These are phyloP conservation scores for Ascochyta rabiei DNA, from an alignment of 2,329 filamentous ascomycete species.

Conservation along the genomic window DNA sequence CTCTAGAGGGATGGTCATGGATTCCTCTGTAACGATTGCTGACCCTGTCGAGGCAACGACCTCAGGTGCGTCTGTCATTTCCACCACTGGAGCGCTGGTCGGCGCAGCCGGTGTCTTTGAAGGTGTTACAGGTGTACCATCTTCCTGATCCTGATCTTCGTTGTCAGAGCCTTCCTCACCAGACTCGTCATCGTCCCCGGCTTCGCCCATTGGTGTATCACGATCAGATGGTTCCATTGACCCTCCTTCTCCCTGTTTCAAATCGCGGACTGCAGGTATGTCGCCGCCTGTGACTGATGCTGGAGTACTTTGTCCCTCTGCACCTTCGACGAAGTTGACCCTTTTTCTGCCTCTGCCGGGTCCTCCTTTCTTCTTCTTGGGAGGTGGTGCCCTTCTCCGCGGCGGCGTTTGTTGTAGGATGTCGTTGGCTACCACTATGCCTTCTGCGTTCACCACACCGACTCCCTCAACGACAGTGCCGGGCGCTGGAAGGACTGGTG, in stretches of 20 bases:
- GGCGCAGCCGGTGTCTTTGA: conserved; percentile 29
- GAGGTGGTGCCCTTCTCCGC: conserved; percentile 72
- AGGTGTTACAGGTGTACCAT: conserved; percentile 51
- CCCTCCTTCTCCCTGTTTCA: conserved; percentile 49
- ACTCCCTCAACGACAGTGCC: conserved; percentile 65
- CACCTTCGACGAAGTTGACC: conserved; percentile 63
- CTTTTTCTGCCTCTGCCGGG: conserved; percentile 82
- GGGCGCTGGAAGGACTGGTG: conserved; percentile 57
- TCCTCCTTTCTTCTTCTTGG: conserved; percentile 80
- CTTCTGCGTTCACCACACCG: conserved; percentile 65
- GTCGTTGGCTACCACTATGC: conserved; percentile 61
- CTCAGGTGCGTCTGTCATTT: conserved; percentile 17
- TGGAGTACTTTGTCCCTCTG: conserved; percentile 37
- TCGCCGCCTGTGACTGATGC: conserved; percentile 30
- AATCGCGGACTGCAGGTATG: conserved; percentile 31
- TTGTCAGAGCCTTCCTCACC: conserved; percentile 53
- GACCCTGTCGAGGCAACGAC: conserved; percentile 9
- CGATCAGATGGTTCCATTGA: conserved; percentile 45
- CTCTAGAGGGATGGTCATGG: conserved; percentile 13
- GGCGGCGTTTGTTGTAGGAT: conserved; percentile 56
- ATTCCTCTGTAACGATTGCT: conserved; percentile 4
- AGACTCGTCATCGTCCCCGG: conserved; percentile 54
- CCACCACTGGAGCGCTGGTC: conserved; percentile 18
- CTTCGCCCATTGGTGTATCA: conserved; percentile 52
- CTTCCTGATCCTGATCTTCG: conserved; percentile 55